Evolutionary conservation across 768 basidiomycete genomes (phyloP).

Genomic region (Atractiella rhizophila): DNA sequence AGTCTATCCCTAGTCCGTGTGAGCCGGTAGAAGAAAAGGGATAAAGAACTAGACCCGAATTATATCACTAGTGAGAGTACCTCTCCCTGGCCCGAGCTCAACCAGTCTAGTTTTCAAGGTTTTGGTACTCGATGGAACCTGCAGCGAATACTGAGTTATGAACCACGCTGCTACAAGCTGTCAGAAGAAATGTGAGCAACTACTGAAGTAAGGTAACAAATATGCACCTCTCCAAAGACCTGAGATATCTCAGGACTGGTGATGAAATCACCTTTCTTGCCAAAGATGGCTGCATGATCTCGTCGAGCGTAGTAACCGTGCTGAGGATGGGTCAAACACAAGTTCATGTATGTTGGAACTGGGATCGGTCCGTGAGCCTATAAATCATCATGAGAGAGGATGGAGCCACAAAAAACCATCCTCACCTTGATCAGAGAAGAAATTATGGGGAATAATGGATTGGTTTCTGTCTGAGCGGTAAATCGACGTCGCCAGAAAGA

Average conservation of each 20-base stretch:
- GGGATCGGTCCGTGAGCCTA: slow-evolving; percentile 75
- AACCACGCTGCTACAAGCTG: slow-evolving; percentile 77
- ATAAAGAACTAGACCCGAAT: slow-evolving; percentile 35
- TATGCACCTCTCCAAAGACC: slow-evolving; percentile 74
- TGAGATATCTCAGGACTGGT: slow-evolving; percentile 94
- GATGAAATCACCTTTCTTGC: slow-evolving; percentile 67
- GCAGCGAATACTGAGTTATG: slow-evolving; percentile 51
- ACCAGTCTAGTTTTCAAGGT: slow-evolving; percentile 39
- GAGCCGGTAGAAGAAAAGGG: slow-evolving; percentile 14
- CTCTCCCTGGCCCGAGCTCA: slow-evolving; percentile 81
- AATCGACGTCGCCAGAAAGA: too few relatives aligned
- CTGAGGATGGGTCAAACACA: slow-evolving; percentile 66
- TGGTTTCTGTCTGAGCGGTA: too few relatives aligned
- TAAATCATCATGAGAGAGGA: background rate
- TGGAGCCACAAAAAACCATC: too few relatives aligned
- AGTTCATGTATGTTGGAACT: slow-evolving; percentile 69
- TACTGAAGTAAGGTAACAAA: slow-evolving; percentile 20
- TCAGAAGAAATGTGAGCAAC: background rate
- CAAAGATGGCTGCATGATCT: slow-evolving; percentile 37
- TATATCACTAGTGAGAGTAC: slow-evolving; percentile 73
- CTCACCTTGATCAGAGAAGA: too few relatives aligned
- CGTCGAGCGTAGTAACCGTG: slow-evolving; percentile 72
- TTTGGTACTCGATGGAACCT: slow-evolving; percentile 28
- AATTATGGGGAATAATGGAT: too few relatives aligned
- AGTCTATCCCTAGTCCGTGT: slow-evolving; percentile 14